phyloP scores from a whole-genome alignment of 805 yeast species.

The Lachancea nothofagi region DNA sequence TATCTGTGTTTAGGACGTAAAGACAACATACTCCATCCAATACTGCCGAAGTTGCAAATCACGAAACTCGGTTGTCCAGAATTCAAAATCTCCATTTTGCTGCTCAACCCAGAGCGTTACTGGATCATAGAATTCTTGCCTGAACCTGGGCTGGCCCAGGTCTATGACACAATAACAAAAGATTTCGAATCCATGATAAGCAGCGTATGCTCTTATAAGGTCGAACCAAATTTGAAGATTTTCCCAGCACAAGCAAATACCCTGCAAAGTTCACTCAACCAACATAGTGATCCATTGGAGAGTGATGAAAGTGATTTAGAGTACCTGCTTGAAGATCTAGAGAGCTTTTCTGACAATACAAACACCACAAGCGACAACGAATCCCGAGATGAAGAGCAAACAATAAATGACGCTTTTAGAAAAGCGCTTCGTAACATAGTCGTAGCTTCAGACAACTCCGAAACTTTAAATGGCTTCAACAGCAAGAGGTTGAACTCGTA shows the following conservation, averaged over 20 bases:
- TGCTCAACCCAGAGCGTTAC: slow-evolving; percentile 69
- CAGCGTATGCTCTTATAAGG: slow-evolving; percentile 19
- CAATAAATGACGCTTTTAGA: slow-evolving; percentile 10
- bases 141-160: not conserved
- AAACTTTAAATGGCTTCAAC: not conserved
- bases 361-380: not conserved
- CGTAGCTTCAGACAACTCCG: not conserved
- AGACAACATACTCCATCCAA: slow-evolving; percentile 55
- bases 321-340: slow-evolving; percentile 19
- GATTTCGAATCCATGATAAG: slow-evolving; percentile 32
- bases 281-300: not conserved
- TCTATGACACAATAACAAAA: slow-evolving; percentile 3
- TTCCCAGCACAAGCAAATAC: no score
- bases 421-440: slow-evolving; percentile 10
- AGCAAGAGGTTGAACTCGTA: slow-evolving; percentile 4
- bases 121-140: slow-evolving; percentile 50
- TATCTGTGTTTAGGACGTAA: slow-evolving; percentile 31
- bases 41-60: slow-evolving; percentile 58
- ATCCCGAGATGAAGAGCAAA: slow-evolving; percentile 5
- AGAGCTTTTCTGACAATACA: slow-evolving; percentile 5
- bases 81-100: slow-evolving; percentile 47
- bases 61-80: slow-evolving; percentile 43
- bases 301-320: slow-evolving; percentile 18
- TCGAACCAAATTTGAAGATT: not conserved
- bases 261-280: not conserved